Evolutionary conservation across 2,329 filamentous ascomycete species (phyloP), one percentile per base, ranked within the genome.

Genomic region (Aspergillus alliaceus): DNA sequence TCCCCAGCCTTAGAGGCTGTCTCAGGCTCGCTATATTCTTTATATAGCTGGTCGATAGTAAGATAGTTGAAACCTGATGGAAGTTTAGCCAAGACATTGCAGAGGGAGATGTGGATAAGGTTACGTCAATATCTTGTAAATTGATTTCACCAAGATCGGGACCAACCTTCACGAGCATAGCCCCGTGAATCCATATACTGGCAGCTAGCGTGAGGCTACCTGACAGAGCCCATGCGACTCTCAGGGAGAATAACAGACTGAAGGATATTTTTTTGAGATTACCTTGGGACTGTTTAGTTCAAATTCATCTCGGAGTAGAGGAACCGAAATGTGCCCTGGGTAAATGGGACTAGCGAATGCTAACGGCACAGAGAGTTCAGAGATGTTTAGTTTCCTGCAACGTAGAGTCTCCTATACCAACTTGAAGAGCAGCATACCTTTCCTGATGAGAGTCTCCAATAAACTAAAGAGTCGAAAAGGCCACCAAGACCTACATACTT

Each of bases 31-130:
- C 66, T 68, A 44, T 66, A 69, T 56, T 58, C 57, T 49, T 72
- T 57, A 54, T 71, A 65, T 18, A 75, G 53, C 52, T 74, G 62
- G 12, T 66, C 53, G 14, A 69, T 57, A 2, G 70, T 70, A 27
- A 74, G 63, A 0, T 64, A n/a, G 50, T 69, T 56, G 42, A 70
- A 65, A 39, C 32, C 59, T 18, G 57, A 60, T 9, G 64, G 62
- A 2, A 67, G 56, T 18, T 61, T 62, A 22, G 62, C 22, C 11
- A 68, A 27, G 32, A 67, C 50, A 18, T 69, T 72, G 35, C 55
- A 51, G 12, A 71, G 55, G 69, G 29, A 72, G 47, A 57, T 69
- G 65, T 69, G n/a, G 34, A 14, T n/a, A n/a, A n/a, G n/a, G n/a
- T n/a, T n/a, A n/a, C n/a, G n/a, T 18, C 34, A 18, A 37, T 14